Evolutionary conservation across 495 filamentous ascomycete species (phyloP), one percentile per base, ranked within the genome.

Genomic region (Viridothelium virens): DNA sequence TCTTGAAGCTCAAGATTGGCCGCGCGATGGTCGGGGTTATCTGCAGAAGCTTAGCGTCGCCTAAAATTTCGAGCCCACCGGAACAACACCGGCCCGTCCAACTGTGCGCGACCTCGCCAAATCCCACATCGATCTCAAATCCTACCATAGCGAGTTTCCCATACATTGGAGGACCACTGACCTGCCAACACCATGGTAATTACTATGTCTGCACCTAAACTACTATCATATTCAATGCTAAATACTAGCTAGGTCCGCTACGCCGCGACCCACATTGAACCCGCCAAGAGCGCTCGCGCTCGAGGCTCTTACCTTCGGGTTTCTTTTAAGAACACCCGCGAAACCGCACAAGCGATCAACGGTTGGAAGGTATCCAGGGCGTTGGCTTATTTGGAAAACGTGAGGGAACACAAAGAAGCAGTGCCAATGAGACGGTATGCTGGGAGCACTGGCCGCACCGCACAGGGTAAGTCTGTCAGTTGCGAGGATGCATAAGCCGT

Each of bases 251-350:
- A 96, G 94, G 94, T 97, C 84, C 92, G 94, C 81, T 97, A 98
- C 92, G 91, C 92, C 83, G 91, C 89, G 75, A 90, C 87, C 75
- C 84, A 91, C 77, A 92, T 96, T 79, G 82, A 89, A 73, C 82
- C 88, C 77, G 84, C 86, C 71, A 98, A 97, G 85, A 95, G 90
- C 80, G 95, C 94, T 79, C 91, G 92, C 82, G 87, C 92, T 76
- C 91, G 93, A 80, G 95, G 95, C 79, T 90, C 92, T 78, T 97
- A 97, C 86, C 91, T 99, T 71, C 92, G 94, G 75, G 92, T 96
- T 77, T 94, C 89, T 73, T 97, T 96, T 89, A 97, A 97, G 87
- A 97, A 98, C 87, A 97, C 94, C 80, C 91, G 93, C 77, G 95
- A 99, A 85, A 96, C 94, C 70, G 95, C 94, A 66, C 92, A 97